Conservation (phyloP, 2,329 filamentous ascomycete species). For the Pyrenophora tritici-repentis region DNA sequence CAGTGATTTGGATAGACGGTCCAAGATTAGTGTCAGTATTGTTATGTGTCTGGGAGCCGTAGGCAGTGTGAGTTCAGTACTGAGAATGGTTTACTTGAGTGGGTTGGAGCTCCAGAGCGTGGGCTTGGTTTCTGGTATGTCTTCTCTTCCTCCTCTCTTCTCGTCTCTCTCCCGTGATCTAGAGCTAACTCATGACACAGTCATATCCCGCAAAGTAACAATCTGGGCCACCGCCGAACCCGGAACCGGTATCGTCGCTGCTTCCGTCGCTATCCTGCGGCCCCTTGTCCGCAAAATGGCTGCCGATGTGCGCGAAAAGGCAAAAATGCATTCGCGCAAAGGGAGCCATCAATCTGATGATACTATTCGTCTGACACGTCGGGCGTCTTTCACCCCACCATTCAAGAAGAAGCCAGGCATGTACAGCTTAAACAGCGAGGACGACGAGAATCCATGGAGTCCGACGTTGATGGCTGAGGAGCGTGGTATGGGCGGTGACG, state of each 20-base stretch:
- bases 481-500: not conserved
- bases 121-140: constrained; percentile 18
- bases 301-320: constrained; percentile 24
- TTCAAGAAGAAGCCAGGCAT: constrained; percentile 15
- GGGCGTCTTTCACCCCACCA: not conserved
- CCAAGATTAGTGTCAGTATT: constrained; percentile 53
- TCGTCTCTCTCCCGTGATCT: no score
- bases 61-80: constrained; percentile 38
- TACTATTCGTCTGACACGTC: constrained; percentile 26
- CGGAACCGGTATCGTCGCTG: constrained; percentile 57
- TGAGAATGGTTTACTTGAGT: constrained; percentile 41
- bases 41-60: constrained; percentile 52
- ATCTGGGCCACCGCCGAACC: constrained; percentile 57
- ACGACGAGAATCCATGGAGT: not conserved
- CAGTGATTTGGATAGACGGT: constrained; percentile 51
- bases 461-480: not conserved
- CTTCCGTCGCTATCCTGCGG: constrained; percentile 54
- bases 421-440: constrained; percentile 4
- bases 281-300: constrained; percentile 48
- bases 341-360: constrained; percentile 3
- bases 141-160: not conserved
- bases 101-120: constrained; percentile 25
- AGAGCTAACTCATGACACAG: constrained; percentile 11
- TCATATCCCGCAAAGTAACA: constrained; percentile 45
- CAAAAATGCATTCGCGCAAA: constrained; percentile 20